These are phyloP conservation scores for Pseudocercospora vitis DNA, from an alignment of 2,329 filamentous ascomycete species.

Conservation along the genomic window DNA sequence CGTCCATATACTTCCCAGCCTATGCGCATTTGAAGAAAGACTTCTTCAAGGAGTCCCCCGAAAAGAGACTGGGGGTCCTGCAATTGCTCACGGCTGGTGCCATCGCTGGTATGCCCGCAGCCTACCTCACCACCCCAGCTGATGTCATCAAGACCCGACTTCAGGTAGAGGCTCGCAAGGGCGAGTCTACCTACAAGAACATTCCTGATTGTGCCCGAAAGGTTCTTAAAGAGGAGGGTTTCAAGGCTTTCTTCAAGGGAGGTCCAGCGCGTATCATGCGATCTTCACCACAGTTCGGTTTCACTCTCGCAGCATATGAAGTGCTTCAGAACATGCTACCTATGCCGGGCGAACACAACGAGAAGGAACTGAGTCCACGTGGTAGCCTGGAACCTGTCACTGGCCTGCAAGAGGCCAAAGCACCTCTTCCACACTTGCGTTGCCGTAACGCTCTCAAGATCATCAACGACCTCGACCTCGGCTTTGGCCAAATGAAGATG, in stretches of 20 bases:
- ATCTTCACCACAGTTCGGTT: slow-evolving; percentile 95
- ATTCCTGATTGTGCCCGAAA: slow-evolving; percentile 82
- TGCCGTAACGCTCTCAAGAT: slow-evolving; percentile 93
- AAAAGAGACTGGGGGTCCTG: slow-evolving; percentile 83
- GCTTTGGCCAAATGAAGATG: slow-evolving; percentile 73
- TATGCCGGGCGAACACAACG: slow-evolving; percentile 63
- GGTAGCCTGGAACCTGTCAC: slow-evolving; percentile 65
- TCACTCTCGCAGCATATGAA: slow-evolving; percentile 94
- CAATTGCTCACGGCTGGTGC: slow-evolving; percentile 93
- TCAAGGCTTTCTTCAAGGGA: slow-evolving; percentile 97
- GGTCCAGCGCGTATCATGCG: slow-evolving; percentile 92
- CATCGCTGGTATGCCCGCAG: slow-evolving; percentile 62
- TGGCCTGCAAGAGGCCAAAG: slow-evolving; percentile 63
- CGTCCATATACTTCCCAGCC: slow-evolving; percentile 96
- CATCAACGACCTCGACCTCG: slow-evolving; percentile 88
- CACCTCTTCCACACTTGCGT: slow-evolving; percentile 64
- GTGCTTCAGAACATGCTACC: slow-evolving; percentile 80
- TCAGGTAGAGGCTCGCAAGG: slow-evolving; percentile 95
- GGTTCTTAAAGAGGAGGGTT: slow-evolving; percentile 86
- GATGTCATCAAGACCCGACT: slow-evolving; percentile 99
- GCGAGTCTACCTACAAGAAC: slow-evolving; percentile 82
- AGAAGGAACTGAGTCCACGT: slow-evolving; percentile 49
- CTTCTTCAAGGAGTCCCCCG: slow-evolving; percentile 83
- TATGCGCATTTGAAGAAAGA: slow-evolving; percentile 95
- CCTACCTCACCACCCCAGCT: slow-evolving; percentile 92